Conservation (phyloP, 2,329 filamentous ascomycete genomes). For the Trichoderma simmonsii region DNA sequence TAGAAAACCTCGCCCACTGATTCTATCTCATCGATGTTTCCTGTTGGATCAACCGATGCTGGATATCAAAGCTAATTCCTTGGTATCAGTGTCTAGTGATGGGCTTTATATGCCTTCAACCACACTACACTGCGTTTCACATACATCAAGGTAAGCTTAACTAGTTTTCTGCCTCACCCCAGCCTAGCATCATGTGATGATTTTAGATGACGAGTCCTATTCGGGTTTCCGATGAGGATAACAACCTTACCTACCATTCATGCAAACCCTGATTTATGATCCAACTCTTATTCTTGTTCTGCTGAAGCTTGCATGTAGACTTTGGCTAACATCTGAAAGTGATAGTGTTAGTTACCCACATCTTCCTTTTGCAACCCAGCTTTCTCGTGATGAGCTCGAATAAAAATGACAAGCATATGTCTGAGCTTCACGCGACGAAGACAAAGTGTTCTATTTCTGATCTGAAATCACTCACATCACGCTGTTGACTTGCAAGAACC, state of each 20-base stretch:
- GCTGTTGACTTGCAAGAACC: conserved; percentile 17
- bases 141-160: conserved; percentile 7
- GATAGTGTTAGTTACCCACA: conserved; percentile 25
- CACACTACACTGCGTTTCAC: neutral
- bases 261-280: conserved; percentile 52
- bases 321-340: conserved; percentile 24
- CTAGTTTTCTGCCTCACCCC: neutral
- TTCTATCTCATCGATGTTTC: conserved; percentile 26
- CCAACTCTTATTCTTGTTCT: neutral
- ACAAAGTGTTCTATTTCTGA: conserved; percentile 38
- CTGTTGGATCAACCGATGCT: neutral
- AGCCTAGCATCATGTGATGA: conserved; percentile 32
- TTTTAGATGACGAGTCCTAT: conserved; percentile 78
- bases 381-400: conserved; percentile 75
- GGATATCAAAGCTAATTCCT: neutral
- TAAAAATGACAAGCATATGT: conserved; percentile 97
- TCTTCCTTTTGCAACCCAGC: conserved; percentile 18
- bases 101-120: neutral
- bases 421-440: conserved; percentile 62
- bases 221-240: conserved; percentile 68
- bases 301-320: conserved; percentile 17
- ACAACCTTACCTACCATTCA: conserved; percentile 68
- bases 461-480: conserved; percentile 24
- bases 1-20: conserved; percentile 99
- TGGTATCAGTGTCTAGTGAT: conserved; percentile 20